Evolutionary conservation across 2,329 filamentous ascomycete genomes (phyloP).

Genomic region (Cytospora piceicola): DNA sequence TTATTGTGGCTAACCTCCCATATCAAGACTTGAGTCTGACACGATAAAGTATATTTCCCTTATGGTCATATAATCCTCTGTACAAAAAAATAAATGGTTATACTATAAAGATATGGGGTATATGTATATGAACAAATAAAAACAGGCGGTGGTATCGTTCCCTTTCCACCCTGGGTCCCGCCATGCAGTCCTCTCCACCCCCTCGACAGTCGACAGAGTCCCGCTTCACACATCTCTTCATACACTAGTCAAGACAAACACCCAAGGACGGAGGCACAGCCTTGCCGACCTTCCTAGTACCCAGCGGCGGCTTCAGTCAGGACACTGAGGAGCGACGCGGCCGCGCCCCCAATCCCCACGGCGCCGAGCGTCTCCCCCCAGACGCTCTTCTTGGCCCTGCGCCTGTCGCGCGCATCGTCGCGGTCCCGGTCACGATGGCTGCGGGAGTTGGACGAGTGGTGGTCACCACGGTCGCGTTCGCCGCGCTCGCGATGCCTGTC

Average conservation of each 20-base stretch:
- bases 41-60: too few relatives aligned
- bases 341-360: constrained; percentile 64
- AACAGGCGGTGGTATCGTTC: neutral
- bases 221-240: neutral
- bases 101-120: neutral
- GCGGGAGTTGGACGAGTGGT: constrained; percentile 24
- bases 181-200: neutral
- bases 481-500: constrained; percentile 49
- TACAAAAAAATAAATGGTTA: neutral
- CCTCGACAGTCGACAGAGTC: neutral
- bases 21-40: too few relatives aligned
- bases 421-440: constrained; percentile 43
- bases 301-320: constrained; percentile 58
- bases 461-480: constrained; percentile 50
- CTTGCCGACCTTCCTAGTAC: constrained; percentile 29
- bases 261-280: neutral
- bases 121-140: neutral
- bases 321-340: constrained; percentile 61
- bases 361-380: constrained; percentile 60
- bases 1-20: too few relatives aligned
- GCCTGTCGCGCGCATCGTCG: constrained; percentile 41
- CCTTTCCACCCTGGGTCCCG: neutral
- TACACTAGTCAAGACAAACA: neutral
- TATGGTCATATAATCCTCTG: neutral
- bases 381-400: constrained; percentile 47